Conservation (phyloP, 148 eudicot genomes). For the Oxyria digyna region DNA sequence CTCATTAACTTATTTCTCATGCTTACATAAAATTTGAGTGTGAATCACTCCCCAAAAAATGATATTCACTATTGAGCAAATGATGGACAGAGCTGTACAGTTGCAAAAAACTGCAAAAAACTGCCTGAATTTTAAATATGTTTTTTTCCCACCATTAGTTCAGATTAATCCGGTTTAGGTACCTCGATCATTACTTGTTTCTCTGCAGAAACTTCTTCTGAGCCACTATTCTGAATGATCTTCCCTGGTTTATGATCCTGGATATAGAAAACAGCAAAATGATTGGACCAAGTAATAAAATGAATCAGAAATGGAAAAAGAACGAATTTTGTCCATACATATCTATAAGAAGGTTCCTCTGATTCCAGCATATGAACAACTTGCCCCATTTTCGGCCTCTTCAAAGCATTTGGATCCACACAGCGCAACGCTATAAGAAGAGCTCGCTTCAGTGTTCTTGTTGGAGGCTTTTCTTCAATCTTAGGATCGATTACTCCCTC, state of each 20-base stretch:
- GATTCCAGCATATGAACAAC: constrained; percentile 5
- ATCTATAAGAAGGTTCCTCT: constrained; percentile 7
- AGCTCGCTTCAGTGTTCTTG: constrained; percentile 42
- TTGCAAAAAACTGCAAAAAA: background rate
- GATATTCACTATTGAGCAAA: background rate
- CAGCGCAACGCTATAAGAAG: constrained; percentile 54
- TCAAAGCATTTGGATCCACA: constrained; percentile 45
- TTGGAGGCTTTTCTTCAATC: constrained; percentile 41
- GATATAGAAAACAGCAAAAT: background rate
- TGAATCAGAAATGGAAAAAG: too few species aligned
- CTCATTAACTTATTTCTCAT: background rate
- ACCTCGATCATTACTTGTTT: background rate
- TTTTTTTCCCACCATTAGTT: background rate
- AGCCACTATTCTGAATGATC: background rate
- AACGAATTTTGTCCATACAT: background rate
- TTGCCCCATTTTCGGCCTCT: constrained; percentile 10
- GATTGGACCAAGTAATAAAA: background rate
- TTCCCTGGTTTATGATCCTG: constrained; percentile 5
- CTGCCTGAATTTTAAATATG: background rate
- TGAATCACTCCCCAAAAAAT: background rate
- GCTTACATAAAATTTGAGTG: background rate
- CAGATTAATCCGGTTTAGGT: background rate
- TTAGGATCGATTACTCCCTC: constrained; percentile 69
- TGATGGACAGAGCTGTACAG: background rate
- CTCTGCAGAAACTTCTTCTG: background rate